Conservation (phyloP, 106 monocot species). For the Acorus gramineus region DNA sequence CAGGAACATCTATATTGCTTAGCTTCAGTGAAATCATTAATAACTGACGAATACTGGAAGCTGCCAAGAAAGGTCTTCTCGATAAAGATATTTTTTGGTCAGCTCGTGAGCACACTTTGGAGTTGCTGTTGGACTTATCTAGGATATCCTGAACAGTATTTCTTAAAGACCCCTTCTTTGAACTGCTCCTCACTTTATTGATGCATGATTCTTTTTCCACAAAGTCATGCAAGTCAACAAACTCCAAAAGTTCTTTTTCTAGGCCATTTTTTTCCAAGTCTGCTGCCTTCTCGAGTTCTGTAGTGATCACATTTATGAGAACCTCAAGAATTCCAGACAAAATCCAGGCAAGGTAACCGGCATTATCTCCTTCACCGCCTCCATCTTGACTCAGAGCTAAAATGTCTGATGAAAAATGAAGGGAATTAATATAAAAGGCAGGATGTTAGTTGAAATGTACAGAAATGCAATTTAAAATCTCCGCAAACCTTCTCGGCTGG, state of each 20-base stretch:
- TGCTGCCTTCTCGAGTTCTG: constrained; percentile 55
- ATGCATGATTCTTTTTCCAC: constrained; percentile 35
- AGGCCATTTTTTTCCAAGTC: constrained; percentile 23
- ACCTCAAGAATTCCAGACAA: constrained; percentile 62
- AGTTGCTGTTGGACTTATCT: constrained; percentile 9
- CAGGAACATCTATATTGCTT: constrained; percentile 4
- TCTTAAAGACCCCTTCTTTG: constrained; percentile 27
- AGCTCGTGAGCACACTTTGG: constrained; percentile 16
- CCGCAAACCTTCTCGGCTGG: constrained; percentile 39
- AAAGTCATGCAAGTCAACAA: constrained; percentile 32
- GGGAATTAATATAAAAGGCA: neutral
- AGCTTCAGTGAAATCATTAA: constrained; percentile 25
- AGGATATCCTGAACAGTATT: constrained; percentile 8
- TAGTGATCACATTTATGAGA: constrained; percentile 40
- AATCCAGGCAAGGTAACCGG: constrained; percentile 13
- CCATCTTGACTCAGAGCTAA: constrained; percentile 25
- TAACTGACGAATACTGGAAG: constrained; percentile 47
- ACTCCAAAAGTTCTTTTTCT: constrained; percentile 56
- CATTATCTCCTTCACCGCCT: constrained; percentile 27
- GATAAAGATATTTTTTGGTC: constrained; percentile 26
- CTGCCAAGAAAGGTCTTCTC: constrained; percentile 45
- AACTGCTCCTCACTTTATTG: constrained; percentile 15
- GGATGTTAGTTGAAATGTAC: neutral
- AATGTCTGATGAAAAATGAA: constrained; percentile 24
- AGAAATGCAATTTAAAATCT: neutral